phyloP scores from a whole-genome alignment of 2,329 filamentous ascomycete genomes.

The Diplocarpon mali region DNA sequence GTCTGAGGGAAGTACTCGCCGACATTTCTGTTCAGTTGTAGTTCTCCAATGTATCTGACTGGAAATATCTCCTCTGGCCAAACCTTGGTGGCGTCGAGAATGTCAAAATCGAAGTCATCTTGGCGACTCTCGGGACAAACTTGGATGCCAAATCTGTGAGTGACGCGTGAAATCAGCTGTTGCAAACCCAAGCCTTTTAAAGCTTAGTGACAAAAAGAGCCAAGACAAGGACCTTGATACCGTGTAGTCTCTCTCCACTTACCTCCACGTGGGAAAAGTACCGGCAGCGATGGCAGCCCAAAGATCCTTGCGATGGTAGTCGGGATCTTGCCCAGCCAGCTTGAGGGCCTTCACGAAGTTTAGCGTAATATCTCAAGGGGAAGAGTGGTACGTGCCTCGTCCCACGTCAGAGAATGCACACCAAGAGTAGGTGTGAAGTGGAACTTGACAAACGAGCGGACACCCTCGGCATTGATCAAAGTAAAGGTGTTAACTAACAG shows the following conservation, averaged over 20 bases:
- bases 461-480: constrained; percentile 54
- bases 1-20: constrained; percentile 77
- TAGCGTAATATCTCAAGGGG: no score
- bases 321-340: constrained; percentile 62
- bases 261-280: constrained; percentile 58
- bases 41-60: constrained; percentile 64
- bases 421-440: constrained; percentile 65
- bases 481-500: constrained; percentile 60
- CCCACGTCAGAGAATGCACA: constrained; percentile 62
- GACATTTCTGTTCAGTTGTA: constrained; percentile 69
- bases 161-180: no score
- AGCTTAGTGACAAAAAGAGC: no score
- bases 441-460: constrained; percentile 68
- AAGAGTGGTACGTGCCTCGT: constrained; percentile 36
- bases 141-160: constrained; percentile 60
- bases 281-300: constrained; percentile 63
- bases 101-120: constrained; percentile 74
- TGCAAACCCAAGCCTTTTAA: no score
- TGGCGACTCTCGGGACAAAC: constrained; percentile 59
- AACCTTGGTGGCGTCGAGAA: constrained; percentile 75
- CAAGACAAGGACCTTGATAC: no score
- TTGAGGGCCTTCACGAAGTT: constrained; percentile 43
- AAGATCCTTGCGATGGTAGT: constrained; percentile 73
- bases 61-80: constrained; percentile 74
- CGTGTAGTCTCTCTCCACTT: no score